These are phyloP conservation scores for Neoboletus subvelutipes DNA, from an alignment of 768 basidiomycete genomes.

Conservation along the genomic window DNA sequence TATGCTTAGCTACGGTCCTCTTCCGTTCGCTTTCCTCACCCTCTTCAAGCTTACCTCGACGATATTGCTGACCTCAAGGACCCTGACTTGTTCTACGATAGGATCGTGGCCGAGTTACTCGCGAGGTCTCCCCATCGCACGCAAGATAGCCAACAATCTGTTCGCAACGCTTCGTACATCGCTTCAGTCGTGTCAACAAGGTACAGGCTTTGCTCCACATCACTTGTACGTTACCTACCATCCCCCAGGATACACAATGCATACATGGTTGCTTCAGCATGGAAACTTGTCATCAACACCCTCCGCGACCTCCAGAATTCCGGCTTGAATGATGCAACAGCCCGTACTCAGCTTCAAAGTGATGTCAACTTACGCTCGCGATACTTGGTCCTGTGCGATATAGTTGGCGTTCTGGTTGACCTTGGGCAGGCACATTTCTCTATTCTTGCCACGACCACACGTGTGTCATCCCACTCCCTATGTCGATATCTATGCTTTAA, in stretches of 20 bases:
- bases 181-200: slow-evolving; percentile 60
- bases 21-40: slow-evolving; percentile 9
- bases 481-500: slow-evolving; percentile 3
- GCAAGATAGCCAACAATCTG: slow-evolving; percentile 28
- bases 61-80: slow-evolving; percentile 69
- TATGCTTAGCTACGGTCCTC: slow-evolving; percentile 32
- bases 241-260: slow-evolving; percentile 70
- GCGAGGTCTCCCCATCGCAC: slow-evolving; percentile 43
- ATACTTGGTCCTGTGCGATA: slow-evolving; percentile 65
- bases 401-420: slow-evolving; percentile 58
- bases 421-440: slow-evolving; percentile 66
- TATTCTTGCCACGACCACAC: slow-evolving; percentile 64
- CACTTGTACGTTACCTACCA: slow-evolving; percentile 1
- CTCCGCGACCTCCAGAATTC: slow-evolving; percentile 54
- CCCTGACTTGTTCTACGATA: slow-evolving; percentile 55
- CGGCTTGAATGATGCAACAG: slow-evolving; percentile 52
- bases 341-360: slow-evolving; percentile 53
- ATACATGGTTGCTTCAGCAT: slow-evolving; percentile 80
- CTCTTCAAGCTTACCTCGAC: slow-evolving; percentile 58
- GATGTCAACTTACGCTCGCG: slow-evolving; percentile 50
- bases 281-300: slow-evolving; percentile 67
- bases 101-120: slow-evolving; percentile 55
- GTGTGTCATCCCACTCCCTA: slow-evolving; percentile 42
- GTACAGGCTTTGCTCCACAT: slow-evolving; percentile 34
- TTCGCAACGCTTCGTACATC: slow-evolving; percentile 48